Percentiles rank a stretch among this genome's conserved stretches.
Evolutionary conservation across 2,329 filamentous ascomycete genomes (phyloP).

Genomic region (Diaporthe batatas): DNA sequence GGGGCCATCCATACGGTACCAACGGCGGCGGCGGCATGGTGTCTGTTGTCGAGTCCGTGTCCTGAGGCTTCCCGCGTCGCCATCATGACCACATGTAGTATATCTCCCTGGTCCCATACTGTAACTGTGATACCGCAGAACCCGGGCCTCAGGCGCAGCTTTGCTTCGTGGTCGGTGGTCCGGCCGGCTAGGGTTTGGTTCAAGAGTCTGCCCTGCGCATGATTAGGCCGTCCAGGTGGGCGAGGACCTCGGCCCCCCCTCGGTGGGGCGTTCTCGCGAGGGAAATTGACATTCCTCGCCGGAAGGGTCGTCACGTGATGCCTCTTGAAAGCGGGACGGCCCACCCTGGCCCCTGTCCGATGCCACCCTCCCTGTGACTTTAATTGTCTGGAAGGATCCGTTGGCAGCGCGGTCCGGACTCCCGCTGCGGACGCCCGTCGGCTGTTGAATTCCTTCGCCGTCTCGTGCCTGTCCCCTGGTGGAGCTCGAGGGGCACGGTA

Average conservation of each 20-base stretch:
- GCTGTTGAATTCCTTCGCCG: not conserved
- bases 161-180: not conserved
- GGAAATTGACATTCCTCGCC: conserved; percentile 8
- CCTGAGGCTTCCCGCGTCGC: not conserved
- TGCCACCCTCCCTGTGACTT: not conserved
- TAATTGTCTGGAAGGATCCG: not conserved
- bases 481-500: not conserved
- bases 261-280: not conserved
- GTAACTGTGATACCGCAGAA: too few species aligned
- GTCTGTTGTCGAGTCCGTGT: not conserved
- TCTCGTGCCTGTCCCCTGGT: not conserved
- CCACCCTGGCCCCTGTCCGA: not conserved
- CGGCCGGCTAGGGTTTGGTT: not conserved
- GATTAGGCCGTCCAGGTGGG: too few species aligned
- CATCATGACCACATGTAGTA: not conserved
- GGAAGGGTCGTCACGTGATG: conserved; percentile 8
- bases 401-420: not conserved
- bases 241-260: not conserved
- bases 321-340: not conserved
- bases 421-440: not conserved
- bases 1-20: not conserved
- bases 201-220: not conserved
- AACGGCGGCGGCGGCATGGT: not conserved
- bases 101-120: conserved; percentile 10
- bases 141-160: not conserved